Percentiles rank a stretch among this genome's conserved stretches.
These are phyloP conservation scores for Chlorella vulgaris DNA, from an alignment of 139 green algal species.

Conservation along the genomic window DNA sequence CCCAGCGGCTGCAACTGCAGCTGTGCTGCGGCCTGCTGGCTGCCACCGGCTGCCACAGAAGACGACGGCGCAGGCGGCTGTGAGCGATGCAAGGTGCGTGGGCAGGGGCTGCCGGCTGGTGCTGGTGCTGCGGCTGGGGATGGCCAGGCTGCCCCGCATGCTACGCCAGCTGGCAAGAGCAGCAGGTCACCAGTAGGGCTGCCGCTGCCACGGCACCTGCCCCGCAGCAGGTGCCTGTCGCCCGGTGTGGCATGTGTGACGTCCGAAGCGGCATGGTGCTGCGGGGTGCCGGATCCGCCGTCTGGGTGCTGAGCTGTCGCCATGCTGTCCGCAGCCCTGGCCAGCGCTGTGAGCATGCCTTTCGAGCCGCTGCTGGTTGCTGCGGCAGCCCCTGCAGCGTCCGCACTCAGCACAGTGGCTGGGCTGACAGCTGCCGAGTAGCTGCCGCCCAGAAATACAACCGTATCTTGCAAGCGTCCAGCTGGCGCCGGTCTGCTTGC, in stretches of 20 bases:
- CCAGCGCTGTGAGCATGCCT: conserved; percentile 9
- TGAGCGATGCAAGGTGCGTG: neutral
- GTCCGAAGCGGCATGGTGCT: neutral
- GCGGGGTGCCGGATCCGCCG: neutral
- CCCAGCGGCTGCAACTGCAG: neutral
- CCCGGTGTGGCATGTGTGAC: neutral
- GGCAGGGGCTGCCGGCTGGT: neutral
- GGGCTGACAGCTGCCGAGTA: neutral
- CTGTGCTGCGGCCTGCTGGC: neutral
- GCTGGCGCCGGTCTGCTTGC: neutral
- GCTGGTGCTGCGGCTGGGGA: neutral
- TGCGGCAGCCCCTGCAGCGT: too few species aligned
- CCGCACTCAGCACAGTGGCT: neutral
- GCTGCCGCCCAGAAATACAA: neutral
- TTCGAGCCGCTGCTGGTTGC: neutral
- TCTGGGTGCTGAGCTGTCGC: neutral
- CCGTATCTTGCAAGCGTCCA: neutral
- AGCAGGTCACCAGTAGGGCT: conserved; percentile 3
- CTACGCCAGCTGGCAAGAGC: neutral
- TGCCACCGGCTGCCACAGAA: neutral
- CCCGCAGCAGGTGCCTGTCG: neutral
- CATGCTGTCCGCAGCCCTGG: conserved; percentile 13
- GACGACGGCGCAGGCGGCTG: neutral
- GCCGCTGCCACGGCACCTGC: neutral
- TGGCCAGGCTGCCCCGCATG: neutral